phyloP scores from a whole-genome alignment of 2,329 filamentous ascomycete species.

The Colletotrichum sp. region DNA sequence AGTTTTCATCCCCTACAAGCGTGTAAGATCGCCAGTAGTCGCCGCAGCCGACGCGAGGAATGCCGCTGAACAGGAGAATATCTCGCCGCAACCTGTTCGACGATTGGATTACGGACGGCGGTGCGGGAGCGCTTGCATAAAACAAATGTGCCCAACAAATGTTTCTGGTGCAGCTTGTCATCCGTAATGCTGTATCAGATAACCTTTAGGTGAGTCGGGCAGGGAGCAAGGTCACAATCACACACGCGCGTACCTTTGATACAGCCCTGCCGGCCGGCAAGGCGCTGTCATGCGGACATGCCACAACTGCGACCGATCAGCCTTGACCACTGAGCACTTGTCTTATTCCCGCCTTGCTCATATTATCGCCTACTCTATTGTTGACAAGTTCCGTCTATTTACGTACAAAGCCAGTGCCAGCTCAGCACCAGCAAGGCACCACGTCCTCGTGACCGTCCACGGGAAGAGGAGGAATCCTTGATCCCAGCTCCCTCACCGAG shows the following conservation, averaged over 20 bases:
- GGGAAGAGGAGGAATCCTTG: neutral
- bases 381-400: neutral
- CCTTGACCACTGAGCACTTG: neutral
- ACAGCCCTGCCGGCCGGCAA: neutral
- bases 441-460: constrained; percentile 5
- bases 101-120: neutral
- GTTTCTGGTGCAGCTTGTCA: neutral
- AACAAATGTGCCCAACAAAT: neutral
- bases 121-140: neutral
- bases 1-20: neutral
- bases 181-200: neutral
- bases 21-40: neutral
- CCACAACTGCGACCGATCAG: neutral
- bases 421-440: neutral
- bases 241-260: neutral
- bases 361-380: neutral
- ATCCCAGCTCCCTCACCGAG: constrained; percentile 7
- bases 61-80: neutral
- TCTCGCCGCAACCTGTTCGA: neutral
- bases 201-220: neutral
- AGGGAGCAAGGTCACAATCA: neutral
- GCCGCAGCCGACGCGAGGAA: neutral
- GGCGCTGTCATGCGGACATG: constrained; percentile 5
- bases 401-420: neutral
- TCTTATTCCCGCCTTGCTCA: neutral